Evolutionary conservation across 1,139 yeast species (phyloP).

Genomic region (Zygoascus hellenicus): DNA sequence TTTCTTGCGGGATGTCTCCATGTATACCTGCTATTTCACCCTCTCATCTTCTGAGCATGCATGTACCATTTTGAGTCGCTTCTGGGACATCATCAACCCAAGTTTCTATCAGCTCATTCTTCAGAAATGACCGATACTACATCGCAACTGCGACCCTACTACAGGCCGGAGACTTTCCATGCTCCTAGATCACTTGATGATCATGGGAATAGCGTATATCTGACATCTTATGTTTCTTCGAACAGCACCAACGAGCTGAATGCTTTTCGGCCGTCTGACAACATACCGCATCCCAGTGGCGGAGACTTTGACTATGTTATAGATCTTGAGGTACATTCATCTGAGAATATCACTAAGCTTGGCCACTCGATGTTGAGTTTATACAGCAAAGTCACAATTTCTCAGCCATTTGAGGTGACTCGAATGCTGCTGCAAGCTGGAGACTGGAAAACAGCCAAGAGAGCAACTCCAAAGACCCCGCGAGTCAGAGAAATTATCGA

Average conservation of each 20-base stretch:
- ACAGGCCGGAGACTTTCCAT: conserved; percentile 62
- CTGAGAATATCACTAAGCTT: conserved; percentile 27
- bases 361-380: conserved; percentile 58
- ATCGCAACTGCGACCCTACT: conserved; percentile 55
- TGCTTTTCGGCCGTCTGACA: not conserved
- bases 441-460: conserved; percentile 29
- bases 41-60: too few species aligned
- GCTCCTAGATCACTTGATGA: conserved; percentile 24
- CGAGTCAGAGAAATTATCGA: not conserved
- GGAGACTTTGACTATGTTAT: conserved; percentile 9
- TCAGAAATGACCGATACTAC: conserved; percentile 13
- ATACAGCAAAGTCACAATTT: conserved; percentile 58
- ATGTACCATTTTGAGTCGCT: too few species aligned
- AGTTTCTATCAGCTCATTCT: too few species aligned
- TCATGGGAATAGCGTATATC: not conserved
- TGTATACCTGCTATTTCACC: too few species aligned
- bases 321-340: conserved; percentile 14
- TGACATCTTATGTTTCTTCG: not conserved
- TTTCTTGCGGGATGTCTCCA: too few species aligned
- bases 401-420: conserved; percentile 88
- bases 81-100: too few species aligned
- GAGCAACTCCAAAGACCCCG: not conserved
- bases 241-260: not conserved
- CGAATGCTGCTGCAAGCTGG: conserved; percentile 79
- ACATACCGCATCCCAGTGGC: not conserved